Conservation (phyloP, 2,329 filamentous ascomycete species). For the Nothopassalora personata region DNA sequence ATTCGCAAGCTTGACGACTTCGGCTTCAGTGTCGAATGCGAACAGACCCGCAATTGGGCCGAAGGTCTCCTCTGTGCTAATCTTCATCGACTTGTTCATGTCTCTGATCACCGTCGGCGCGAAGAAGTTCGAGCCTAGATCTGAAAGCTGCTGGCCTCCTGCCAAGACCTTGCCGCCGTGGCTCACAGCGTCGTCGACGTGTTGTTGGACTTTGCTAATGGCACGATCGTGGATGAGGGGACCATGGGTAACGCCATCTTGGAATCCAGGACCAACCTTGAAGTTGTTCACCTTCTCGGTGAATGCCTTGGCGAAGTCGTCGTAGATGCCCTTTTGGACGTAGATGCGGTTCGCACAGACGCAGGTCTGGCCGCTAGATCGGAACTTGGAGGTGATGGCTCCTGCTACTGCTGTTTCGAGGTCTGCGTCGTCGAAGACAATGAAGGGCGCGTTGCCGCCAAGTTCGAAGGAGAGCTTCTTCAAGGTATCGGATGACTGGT, state of each 20-base stretch:
- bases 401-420: constrained; percentile 77
- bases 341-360: constrained; percentile 74
- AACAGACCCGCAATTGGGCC: constrained; percentile 89
- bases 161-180: constrained; percentile 72
- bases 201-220: constrained; percentile 68
- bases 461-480: constrained; percentile 90
- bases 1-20: constrained; percentile 83
- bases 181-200: constrained; percentile 70
- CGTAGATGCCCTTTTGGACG: constrained; percentile 72
- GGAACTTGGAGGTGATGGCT: constrained; percentile 74
- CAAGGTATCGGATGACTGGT: constrained; percentile 73
- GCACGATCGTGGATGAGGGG: constrained; percentile 83
- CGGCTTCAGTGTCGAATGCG: constrained; percentile 79
- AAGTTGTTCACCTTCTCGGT: constrained; percentile 68
- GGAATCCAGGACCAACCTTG: constrained; percentile 70
- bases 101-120: constrained; percentile 82
- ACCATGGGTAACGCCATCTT: constrained; percentile 66
- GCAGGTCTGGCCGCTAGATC: constrained; percentile 91
- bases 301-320: constrained; percentile 64
- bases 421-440: constrained; percentile 91
- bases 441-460: constrained; percentile 91
- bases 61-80: constrained; percentile 88
- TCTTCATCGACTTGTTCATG: constrained; percentile 78
- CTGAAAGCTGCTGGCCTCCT: constrained; percentile 67
- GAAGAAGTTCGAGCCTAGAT: constrained; percentile 81